These are phyloP conservation scores for Penicillium sumatraense DNA, from an alignment of 2,329 filamentous ascomycete species.

Conservation along the genomic window DNA sequence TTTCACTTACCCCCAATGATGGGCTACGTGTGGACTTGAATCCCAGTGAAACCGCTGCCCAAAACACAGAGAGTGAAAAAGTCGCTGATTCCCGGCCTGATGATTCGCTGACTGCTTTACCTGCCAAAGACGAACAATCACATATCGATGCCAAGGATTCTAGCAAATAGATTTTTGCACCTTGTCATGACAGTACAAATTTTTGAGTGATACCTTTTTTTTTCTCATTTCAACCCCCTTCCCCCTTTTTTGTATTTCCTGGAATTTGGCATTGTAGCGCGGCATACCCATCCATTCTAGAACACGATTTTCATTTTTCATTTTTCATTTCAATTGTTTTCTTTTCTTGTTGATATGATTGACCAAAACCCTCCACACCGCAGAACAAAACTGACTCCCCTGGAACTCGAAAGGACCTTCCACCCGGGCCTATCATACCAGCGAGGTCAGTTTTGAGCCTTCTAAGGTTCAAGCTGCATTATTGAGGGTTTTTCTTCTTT, in stretches of 20 bases:
- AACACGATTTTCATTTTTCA: neutral
- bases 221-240: neutral
- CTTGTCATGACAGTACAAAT: neutral
- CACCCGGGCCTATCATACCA: no score
- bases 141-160: conserved; percentile 1
- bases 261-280: conserved; percentile 10
- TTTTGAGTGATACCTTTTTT: neutral
- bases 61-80: neutral
- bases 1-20: conserved; percentile 20
- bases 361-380: no score
- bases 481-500: no score
- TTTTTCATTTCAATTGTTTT: neutral
- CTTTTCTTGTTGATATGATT: conserved; percentile 9
- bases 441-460: no score
- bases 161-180: conserved; percentile 2
- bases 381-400: no score
- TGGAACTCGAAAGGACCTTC: no score
- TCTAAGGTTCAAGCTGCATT: no score
- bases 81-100: neutral
- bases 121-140: conserved; percentile 11
- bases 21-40: conserved; percentile 18
- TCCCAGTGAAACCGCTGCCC: neutral
- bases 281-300: conserved; percentile 13
- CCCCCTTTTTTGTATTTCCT: neutral
- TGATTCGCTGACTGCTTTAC: conserved; percentile 2